These are phyloP conservation scores for Pseudogymnoascus sp. DNA, from an alignment of 2,329 filamentous ascomycete species.

Conservation along the genomic window DNA sequence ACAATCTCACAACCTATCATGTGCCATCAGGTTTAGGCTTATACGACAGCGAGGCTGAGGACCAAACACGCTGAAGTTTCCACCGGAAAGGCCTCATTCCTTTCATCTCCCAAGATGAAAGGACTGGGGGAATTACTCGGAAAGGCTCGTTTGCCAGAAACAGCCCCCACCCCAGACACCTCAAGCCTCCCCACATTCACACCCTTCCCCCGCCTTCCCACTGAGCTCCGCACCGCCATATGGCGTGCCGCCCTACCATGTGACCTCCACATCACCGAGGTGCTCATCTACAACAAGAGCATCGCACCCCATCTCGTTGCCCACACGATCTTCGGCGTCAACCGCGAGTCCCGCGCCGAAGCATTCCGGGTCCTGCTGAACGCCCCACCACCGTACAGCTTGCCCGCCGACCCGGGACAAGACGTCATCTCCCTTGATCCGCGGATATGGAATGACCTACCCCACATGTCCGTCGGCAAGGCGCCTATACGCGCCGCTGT, in stretches of 20 bases:
- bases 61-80: background rate
- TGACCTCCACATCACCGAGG: background rate
- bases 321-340: background rate
- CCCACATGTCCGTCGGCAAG: background rate
- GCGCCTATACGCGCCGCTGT: background rate
- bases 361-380: background rate
- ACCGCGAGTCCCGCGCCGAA: background rate
- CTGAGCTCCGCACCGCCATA: conserved; percentile 21
- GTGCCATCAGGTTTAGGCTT: background rate
- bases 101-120: background rate
- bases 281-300: background rate
- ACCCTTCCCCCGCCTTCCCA: conserved; percentile 19
- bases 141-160: no score
- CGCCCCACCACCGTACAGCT: background rate
- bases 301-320: background rate
- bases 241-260: conserved; percentile 18
- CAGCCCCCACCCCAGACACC: background rate
- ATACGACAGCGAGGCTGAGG: background rate
- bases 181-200: conserved; percentile 10
- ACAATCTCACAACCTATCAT: background rate
- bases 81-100: background rate
- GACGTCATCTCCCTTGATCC: background rate
- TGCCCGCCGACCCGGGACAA: background rate
- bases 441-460: background rate
- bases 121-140: background rate